Conservation (phyloP, 2,329 filamentous ascomycete species). For the Onygenales sp. region DNA sequence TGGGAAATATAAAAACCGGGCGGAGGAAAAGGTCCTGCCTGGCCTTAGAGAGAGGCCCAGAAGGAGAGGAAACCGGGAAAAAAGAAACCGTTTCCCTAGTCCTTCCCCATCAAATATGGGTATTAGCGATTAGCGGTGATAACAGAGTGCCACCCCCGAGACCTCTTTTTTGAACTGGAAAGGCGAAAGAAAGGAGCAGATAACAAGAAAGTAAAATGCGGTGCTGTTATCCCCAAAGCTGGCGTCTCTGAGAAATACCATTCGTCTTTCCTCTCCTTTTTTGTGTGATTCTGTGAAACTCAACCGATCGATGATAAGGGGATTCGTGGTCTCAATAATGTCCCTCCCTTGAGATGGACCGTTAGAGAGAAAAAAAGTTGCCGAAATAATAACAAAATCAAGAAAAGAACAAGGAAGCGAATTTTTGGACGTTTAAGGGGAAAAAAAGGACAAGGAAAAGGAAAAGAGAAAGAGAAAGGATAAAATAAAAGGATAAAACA, state of each 20-base stretch:
- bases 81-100: too few relatives aligned
- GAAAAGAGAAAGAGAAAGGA: too few relatives aligned
- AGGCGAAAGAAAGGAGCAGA: not conserved
- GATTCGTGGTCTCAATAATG: not conserved
- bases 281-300: not conserved
- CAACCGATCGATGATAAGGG: too few relatives aligned
- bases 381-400: not conserved
- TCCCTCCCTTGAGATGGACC: not conserved
- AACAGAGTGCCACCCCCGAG: not conserved
- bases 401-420: not conserved
- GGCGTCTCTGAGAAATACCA: not conserved
- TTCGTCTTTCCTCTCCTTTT: not conserved
- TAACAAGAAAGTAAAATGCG: not conserved
- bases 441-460: too few relatives aligned
- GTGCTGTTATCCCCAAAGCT: not conserved
- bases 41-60: too few relatives aligned
- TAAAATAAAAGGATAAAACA: too few relatives aligned
- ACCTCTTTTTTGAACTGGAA: not conserved
- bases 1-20: too few relatives aligned
- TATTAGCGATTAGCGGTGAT: not conserved
- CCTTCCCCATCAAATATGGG: not conserved
- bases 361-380: not conserved
- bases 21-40: too few relatives aligned
- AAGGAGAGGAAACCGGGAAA: too few relatives aligned
- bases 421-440: not conserved